phyloP scores from a whole-genome alignment of 2,329 filamentous ascomycete genomes.

The Alternaria hordeiaustralica region DNA sequence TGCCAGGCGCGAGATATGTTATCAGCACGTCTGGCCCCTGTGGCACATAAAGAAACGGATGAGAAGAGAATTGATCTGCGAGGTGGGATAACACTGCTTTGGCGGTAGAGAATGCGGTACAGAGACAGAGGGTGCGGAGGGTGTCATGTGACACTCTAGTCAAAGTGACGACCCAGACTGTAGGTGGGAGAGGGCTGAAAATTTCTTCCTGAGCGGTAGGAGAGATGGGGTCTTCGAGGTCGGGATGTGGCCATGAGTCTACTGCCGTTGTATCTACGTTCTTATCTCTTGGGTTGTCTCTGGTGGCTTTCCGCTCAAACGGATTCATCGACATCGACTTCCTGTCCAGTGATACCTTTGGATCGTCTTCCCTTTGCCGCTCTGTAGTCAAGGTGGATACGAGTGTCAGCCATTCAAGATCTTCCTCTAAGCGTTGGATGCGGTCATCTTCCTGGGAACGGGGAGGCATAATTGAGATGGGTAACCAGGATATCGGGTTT shows the following conservation, averaged over 20 bases:
- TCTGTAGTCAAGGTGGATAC: background rate
- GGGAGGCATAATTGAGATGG: background rate
- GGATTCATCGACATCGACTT: background rate
- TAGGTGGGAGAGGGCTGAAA: background rate
- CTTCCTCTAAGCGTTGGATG: no score
- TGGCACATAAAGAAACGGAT: no score
- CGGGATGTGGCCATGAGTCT: background rate
- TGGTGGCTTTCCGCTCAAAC: background rate
- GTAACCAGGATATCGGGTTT: no score
- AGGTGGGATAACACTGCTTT: background rate
- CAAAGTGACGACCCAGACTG: background rate
- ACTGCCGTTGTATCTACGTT: background rate
- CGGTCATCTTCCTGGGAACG: no score
- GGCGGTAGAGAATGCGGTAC: background rate
- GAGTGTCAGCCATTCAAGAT: no score
- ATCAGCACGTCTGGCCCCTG: no score
- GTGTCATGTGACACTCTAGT: background rate
- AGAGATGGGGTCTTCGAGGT: background rate
- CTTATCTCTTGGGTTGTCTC: background rate
- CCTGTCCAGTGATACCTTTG: background rate
- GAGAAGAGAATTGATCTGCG: background rate
- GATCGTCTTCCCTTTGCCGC: background rate
- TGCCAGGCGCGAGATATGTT: no score
- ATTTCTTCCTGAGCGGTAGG: no score
- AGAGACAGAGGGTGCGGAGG: background rate